These are phyloP conservation scores for Tremella mesenterica DNA, from an alignment of 768 basidiomycete species.

Conservation along the genomic window DNA sequence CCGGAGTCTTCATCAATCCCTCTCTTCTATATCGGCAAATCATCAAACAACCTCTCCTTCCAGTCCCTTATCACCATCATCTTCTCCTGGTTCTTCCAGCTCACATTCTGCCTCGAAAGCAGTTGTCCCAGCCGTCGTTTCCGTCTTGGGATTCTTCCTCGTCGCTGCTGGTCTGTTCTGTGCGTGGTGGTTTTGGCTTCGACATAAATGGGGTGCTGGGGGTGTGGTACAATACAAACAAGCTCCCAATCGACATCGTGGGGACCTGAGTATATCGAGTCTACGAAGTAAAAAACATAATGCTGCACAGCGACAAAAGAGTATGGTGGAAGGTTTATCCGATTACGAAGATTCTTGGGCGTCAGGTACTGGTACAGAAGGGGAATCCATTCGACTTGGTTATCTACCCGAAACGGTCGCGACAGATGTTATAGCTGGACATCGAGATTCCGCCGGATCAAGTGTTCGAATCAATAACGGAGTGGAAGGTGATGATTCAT, in stretches of 20 bases:
- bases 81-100: conserved; percentile 2
- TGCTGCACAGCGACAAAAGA: conserved; percentile 34
- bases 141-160: conserved; percentile 37
- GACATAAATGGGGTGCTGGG: conserved; percentile 29
- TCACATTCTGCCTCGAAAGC: conserved; percentile 12
- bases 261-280: conserved; percentile 12
- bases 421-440: conserved; percentile 15
- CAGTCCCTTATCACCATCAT: no score
- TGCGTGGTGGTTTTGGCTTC: conserved; percentile 44
- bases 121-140: conserved; percentile 32
- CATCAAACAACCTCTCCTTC: conserved; percentile 12
- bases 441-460: conserved; percentile 5
- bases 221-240: conserved; percentile 21
- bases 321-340: conserved; percentile 41
- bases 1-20: conserved; percentile 28
- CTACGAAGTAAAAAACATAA: conserved; percentile 32
- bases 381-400: conserved; percentile 27
- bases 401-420: conserved; percentile 28
- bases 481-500: neutral
- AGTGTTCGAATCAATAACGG: neutral
- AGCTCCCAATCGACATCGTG: conserved; percentile 6
- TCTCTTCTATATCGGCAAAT: conserved; percentile 19
- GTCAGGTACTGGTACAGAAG: conserved; percentile 22
- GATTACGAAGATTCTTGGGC: conserved; percentile 41
- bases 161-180: conserved; percentile 38